Base-by-base conservation (phyloP, 345 rosid species). In the Gossypium turneri region DNA sequence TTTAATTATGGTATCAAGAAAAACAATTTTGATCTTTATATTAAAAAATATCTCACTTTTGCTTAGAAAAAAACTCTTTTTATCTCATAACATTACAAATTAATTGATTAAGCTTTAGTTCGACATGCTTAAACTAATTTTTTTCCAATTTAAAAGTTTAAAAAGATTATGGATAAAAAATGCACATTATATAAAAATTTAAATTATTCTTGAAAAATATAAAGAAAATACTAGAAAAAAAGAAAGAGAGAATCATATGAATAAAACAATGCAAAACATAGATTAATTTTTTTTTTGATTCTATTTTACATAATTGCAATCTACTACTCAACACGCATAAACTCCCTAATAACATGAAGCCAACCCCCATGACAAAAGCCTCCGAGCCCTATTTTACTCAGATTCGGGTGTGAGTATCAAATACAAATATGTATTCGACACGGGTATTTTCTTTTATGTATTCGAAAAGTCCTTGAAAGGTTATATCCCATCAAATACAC, bases 201-300 rank as follows among this genome's bases (percentile, higher is more conserved):
- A 34, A 34, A 34, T 34, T 34, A 34, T 34, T 4, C 41, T 34
- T 57, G 9, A 12, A 11, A 20, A 57, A 22, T 3, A 57, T 55
- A n/a, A 57, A 45, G 3, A 25, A 44, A 45, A 4, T 44, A 8
- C 53, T 56, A 67, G 41, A 34, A 5, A 34, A 34, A 34, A 34
- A 34, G 1, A 34, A 5, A 34, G 41, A 34, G 7, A 34, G 41
- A 34, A 34, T 47, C 41, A 47, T 67, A 16, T 24, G 12, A 48
- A 24, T 53, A 68, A 68, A 48, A 24, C 72, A 67, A 24, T 13
- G 43, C 20, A 67, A 67, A 67, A 67, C 20, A 67, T 22, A 67
- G n/a, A 57, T 13, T 27, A 50, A 4, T 0, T 17, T 48, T 67
- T 50, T 68, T 16, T 15, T 25, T 24, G 41, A 38, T 63, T 63